Evolutionary conservation across 2,329 filamentous ascomycete genomes (phyloP).

Genomic region (Lasiodiplodia sp.): DNA sequence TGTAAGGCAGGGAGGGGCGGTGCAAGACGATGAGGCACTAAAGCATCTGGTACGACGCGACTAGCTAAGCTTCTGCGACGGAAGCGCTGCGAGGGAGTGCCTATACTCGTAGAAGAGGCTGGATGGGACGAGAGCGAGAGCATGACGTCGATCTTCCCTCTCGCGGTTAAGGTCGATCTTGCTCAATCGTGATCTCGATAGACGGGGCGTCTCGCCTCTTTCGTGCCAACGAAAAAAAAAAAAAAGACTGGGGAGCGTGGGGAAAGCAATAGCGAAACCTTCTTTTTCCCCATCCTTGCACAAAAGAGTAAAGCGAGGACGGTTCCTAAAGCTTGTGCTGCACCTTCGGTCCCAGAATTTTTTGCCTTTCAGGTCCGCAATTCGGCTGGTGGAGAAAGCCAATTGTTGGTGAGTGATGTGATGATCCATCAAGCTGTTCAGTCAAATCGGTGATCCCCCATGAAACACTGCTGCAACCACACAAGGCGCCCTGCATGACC

Average conservation of each 20-base stretch:
- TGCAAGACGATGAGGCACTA: background rate
- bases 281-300: background rate
- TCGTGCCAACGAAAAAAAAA: background rate
- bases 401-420: background rate
- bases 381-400: background rate
- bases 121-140: background rate
- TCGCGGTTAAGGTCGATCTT: background rate
- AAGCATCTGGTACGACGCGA: background rate
- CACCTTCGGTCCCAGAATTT: background rate
- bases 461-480: background rate
- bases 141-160: background rate
- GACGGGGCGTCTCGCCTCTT: background rate
- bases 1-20: background rate
- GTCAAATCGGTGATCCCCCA: background rate
- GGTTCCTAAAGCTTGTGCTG: background rate
- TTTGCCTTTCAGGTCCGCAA: background rate
- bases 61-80: background rate
- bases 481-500: constrained; percentile 1
- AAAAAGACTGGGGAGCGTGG: background rate
- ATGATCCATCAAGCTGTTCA: background rate
- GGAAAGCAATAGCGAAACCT: background rate
- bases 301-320: background rate
- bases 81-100: background rate
- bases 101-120: background rate
- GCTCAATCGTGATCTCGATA: background rate